A percentile compares a stretch with the other conserved stretches of the same genome.
Evolutionary conservation across 1,284 basidiomycete genomes (phyloP).

Genomic region (Porodaedalea pini): DNA sequence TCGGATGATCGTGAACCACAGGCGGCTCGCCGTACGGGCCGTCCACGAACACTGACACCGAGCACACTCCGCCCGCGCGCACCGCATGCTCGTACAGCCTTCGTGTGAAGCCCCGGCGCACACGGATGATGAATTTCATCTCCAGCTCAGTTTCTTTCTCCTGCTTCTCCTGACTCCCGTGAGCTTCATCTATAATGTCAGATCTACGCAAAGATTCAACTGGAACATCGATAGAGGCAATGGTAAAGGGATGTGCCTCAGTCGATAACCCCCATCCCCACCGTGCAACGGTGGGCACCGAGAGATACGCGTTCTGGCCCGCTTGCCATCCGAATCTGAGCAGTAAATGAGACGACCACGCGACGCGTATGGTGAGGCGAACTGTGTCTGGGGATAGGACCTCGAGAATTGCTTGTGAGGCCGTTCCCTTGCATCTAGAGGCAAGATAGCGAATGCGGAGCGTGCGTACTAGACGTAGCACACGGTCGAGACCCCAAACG

Average conservation of each 20-base stretch:
- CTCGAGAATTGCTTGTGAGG: constrained; percentile 32
- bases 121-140: constrained; percentile 37
- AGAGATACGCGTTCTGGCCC: constrained; percentile 45
- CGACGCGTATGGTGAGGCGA: constrained; percentile 34
- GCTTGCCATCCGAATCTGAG: constrained; percentile 34
- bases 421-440: background rate
- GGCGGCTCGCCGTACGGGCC: constrained; percentile 40
- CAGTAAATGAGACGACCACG: background rate
- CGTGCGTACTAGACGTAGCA: constrained; percentile 35
- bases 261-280: constrained; percentile 27
- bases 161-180: constrained; percentile 28
- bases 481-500: constrained; percentile 45
- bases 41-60: constrained; percentile 32
- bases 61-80: constrained; percentile 23
- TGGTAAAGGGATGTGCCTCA: constrained; percentile 45
- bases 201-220: constrained; percentile 22
- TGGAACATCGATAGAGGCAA: constrained; percentile 33
- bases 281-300: constrained; percentile 36
- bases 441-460: constrained; percentile 3
- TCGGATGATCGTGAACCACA: constrained; percentile 31
- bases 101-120: constrained; percentile 37
- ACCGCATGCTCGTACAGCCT: constrained; percentile 28
- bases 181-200: background rate
- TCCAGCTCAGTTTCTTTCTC: constrained; percentile 9
- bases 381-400: constrained; percentile 41